Base-by-base conservation (phyloP, 257 asterid genomes). In the Ophiorrhiza pumila region DNA sequence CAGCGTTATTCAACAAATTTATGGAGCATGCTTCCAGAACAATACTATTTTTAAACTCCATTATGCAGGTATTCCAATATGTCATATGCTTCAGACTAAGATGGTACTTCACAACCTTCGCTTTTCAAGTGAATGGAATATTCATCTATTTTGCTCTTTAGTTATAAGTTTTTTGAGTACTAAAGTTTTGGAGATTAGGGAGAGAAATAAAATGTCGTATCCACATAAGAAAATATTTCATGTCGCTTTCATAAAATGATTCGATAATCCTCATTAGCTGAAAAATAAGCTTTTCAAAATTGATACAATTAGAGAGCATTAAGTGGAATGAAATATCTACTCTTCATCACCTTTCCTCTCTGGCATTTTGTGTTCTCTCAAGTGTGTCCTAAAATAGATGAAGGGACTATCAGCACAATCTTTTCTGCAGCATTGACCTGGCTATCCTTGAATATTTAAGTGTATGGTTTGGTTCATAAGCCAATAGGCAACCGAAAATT, bases 41-140 rank as follows among this genome's bases (percentile, higher is more conserved):
- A 49, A 82, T 89, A 65, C 86, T 93, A 77, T 93, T 80, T 84
- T 73, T 91, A 80, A 91, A 89, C 84, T 89, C 98, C 67, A 79
- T 89, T 76, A 72, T 78, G 78, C 94, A 93, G 98, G 98, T 91
- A 85, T 79, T 32, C 31, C 63, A 47, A 39, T 56, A 49, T 37
- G 45, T 67, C 41, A 42, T 65, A 58, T 62, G 42, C 47, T 55
- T 61, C 67, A 49, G 61, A 18, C 43, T 55, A 35, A 65, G 65
- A 27, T 25, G 31, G 27, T 55, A 39, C 58, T 23, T 39, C 71
- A 34, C 27, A 43, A 43, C 31, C 45, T 39, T 52, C 31, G 41
- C 20, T 42, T 13, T 49, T 49, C 29, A 18, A 60, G 37, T 43
- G 55, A 20, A 31, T 37, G 37, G 58, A 55, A 68, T n/a, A 4